Base-by-base conservation (phyloP, 78 protist genomes). In the Dictyostelium capitatum region DNA sequence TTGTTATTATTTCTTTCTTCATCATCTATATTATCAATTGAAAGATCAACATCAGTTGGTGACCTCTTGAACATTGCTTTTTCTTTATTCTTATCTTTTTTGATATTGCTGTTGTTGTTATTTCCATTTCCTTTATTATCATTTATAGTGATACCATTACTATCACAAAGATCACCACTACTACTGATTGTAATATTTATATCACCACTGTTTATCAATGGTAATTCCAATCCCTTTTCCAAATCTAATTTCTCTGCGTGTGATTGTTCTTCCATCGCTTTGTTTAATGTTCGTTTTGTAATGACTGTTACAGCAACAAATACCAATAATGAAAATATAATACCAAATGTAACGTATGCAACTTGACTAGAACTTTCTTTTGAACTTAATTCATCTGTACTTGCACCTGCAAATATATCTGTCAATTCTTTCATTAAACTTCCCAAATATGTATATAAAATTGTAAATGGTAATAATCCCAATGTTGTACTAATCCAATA, bases 401-500 rank as follows among this genome's bases (percentile, higher is more conserved):
- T 11, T 79, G 46, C 30, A 25, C 65, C 93, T 15, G 64, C 25
- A 37, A 32, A 87, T 14, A 87, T 77, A 25, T 87, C 85, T 53
- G 83, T 62, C 23, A 87, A 65, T 20, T 30, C 69, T 65, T 62
- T 77, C 75, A 87, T 77, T 50, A 77, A 77, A 78, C 84, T 77
- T 32, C 93, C 93, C 17, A 87, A 43, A 87, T 87, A 87, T 46
- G 93, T 87, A 51, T 87, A 87, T 28, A 82, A 74, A 2, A 87
- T 74, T 87, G 93, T 87, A 64, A 82, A 87, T 41, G 93, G 93
- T 9, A 87, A 75, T 32, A 87, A 20, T 5, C 93, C 93, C 15
- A 50, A 48, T 28, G 93, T 87, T 48, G 93, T 87, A 4, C 83
- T 82, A 20, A 87, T 8, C 93, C 93, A 87, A 77, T 87, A 87